phyloP scores from a whole-genome alignment of 768 basidiomycete species.

The Tricholoma hemisulphureum region DNA sequence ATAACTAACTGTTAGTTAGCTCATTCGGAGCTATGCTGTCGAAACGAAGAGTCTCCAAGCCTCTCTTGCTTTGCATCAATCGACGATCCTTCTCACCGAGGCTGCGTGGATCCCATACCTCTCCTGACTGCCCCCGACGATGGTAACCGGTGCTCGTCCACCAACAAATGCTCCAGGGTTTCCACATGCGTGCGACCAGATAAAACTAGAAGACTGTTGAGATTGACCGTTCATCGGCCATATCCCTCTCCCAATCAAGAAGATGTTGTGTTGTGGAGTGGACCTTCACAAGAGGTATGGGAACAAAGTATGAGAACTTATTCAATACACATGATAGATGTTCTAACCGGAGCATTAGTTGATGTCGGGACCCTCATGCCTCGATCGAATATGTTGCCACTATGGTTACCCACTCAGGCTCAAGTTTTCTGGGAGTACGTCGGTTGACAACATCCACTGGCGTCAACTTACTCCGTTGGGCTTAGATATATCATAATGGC shows the following conservation, averaged over 20 bases:
- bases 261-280: conserved; percentile 68
- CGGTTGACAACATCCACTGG: background rate
- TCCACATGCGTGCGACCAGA: conserved; percentile 52
- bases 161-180: conserved; percentile 31
- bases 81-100: conserved; percentile 27
- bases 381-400: conserved; percentile 38
- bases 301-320: conserved; percentile 54
- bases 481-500: conserved; percentile 61
- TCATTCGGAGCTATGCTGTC: conserved; percentile 6
- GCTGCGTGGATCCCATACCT: conserved; percentile 58
- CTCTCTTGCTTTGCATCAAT: conserved; percentile 46
- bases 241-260: conserved; percentile 7
- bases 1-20: background rate
- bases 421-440: conserved; percentile 57
- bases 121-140: conserved; percentile 39
- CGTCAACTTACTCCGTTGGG: background rate
- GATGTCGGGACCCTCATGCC: conserved; percentile 49
- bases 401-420: conserved; percentile 38
- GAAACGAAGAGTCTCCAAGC: background rate
- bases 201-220: conserved; percentile 49
- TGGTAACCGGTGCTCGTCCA: conserved; percentile 40
- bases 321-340: background rate
- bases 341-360: conserved; percentile 38
- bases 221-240: conserved; percentile 45
- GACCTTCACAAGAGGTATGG: conserved; percentile 61